phyloP scores from a whole-genome alignment of 148 eudicot genomes.

The Selenicereus undatus region DNA sequence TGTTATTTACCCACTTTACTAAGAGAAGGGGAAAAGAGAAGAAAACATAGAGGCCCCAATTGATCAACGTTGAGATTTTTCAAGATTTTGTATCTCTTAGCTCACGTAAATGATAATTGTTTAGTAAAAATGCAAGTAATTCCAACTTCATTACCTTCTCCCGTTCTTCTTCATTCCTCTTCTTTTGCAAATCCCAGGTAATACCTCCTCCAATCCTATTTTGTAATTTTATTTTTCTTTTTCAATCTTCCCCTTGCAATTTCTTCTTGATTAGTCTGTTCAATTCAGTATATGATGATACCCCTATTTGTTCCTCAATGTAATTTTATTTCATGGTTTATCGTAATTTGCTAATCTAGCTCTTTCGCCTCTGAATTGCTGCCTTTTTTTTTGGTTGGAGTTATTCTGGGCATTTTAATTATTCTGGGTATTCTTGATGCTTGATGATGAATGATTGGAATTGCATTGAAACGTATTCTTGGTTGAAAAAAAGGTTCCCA shows the following conservation, averaged over 20 bases:
- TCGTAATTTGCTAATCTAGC: neutral
- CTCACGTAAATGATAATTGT: neutral
- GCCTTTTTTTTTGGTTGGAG: neutral
- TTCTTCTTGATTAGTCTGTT: neutral
- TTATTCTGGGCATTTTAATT: neutral
- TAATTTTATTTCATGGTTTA: neutral
- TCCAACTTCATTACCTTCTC: constrained; percentile 11
- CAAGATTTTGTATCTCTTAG: neutral
- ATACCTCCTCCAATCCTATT: neutral
- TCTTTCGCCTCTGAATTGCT: constrained; percentile 12
- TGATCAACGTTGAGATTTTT: neutral
- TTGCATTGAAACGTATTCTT: neutral
- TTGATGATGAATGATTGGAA: neutral
- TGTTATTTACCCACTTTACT: too few relatives aligned
- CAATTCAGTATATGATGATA: neutral
- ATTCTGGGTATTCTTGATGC: too few relatives aligned
- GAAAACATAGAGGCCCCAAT: neutral
- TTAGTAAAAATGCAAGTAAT: constrained; percentile 14
- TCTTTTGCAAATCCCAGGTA: constrained; percentile 18
- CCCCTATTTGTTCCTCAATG: neutral
- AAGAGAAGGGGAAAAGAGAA: neutral
- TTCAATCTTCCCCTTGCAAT: neutral
- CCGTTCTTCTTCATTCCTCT: constrained; percentile 4
- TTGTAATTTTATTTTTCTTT: neutral
- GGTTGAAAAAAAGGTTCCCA: neutral